phyloP scores from a whole-genome alignment of 2,329 filamentous ascomycete genomes.

The Sarocladium oryzae region DNA sequence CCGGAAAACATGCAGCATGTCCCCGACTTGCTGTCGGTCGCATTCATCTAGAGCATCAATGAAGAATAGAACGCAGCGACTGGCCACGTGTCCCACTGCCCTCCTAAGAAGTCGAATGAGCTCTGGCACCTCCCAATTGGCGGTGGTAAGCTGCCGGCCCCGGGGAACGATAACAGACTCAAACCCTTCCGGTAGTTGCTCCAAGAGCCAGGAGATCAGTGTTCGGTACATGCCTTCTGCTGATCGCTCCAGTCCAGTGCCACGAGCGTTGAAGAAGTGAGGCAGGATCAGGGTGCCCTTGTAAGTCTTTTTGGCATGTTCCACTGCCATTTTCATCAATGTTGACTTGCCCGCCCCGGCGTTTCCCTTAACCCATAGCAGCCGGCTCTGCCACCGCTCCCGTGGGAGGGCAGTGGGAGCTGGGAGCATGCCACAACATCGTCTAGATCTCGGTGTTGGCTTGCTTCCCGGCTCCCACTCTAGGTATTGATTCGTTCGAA shows the following conservation, averaged over 20 bases:
- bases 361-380: background rate
- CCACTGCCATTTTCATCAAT: background rate
- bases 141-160: too few species aligned
- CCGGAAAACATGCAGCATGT: background rate
- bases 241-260: background rate
- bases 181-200: background rate
- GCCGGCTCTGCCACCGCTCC: background rate
- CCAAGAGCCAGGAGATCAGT: constrained; percentile 31
- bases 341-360: background rate
- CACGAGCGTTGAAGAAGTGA: constrained; percentile 4
- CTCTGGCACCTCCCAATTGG: background rate
- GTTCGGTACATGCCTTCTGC: background rate
- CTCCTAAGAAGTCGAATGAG: background rate
- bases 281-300: background rate
- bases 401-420: too few species aligned
- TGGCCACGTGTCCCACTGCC: background rate
- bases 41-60: constrained; percentile 30
- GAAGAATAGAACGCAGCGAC: background rate
- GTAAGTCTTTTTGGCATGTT: background rate
- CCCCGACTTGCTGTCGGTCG: background rate
- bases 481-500: too few species aligned
- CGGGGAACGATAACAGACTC: too few species aligned
- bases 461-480: too few species aligned
- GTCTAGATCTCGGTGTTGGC: too few species aligned
- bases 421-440: too few species aligned